Evolutionary conservation across 1,139 yeast species (phyloP).

Genomic region (Torulaspora globosa): DNA sequence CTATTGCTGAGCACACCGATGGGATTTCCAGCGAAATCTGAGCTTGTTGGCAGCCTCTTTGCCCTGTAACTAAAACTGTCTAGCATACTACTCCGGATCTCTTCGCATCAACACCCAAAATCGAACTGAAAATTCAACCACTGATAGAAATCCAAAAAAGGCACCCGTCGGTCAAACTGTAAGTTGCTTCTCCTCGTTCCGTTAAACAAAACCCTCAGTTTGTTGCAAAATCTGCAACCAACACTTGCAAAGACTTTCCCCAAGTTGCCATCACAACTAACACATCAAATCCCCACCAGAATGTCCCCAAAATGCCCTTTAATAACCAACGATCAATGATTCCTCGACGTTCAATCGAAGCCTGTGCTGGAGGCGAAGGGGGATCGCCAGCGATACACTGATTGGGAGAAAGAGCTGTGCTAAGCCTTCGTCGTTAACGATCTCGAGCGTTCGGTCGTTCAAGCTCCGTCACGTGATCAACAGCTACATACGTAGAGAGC

Average conservation of each 20-base stretch:
- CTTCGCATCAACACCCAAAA: slow-evolving; percentile 1
- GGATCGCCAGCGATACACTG: neutral
- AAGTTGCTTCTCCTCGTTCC: too few species aligned
- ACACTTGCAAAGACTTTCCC: neutral
- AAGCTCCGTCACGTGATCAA: neutral
- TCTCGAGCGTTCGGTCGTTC: neutral
- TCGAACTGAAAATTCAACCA: neutral
- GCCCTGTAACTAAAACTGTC: slow-evolving; percentile 6
- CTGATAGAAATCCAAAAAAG: too few species aligned
- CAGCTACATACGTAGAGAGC: neutral
- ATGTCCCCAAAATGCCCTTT: too few species aligned
- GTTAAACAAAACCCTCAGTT: too few species aligned
- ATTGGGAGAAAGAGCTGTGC: neutral
- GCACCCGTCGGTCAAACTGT: too few species aligned
- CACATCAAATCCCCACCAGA: neutral
- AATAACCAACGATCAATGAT: neutral
- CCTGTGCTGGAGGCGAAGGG: slow-evolving; percentile 1
- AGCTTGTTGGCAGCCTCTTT: slow-evolving; percentile 1
- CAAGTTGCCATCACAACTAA: neutral
- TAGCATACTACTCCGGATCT: slow-evolving; percentile 3
- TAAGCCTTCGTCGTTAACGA: neutral
- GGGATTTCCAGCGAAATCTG: neutral
- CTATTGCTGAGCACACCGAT: neutral
- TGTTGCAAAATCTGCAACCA: neutral
- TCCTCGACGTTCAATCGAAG: neutral